Evolutionary conservation across 129 eudicot species (phyloP).

Genomic region (Lactuca sativa): DNA sequence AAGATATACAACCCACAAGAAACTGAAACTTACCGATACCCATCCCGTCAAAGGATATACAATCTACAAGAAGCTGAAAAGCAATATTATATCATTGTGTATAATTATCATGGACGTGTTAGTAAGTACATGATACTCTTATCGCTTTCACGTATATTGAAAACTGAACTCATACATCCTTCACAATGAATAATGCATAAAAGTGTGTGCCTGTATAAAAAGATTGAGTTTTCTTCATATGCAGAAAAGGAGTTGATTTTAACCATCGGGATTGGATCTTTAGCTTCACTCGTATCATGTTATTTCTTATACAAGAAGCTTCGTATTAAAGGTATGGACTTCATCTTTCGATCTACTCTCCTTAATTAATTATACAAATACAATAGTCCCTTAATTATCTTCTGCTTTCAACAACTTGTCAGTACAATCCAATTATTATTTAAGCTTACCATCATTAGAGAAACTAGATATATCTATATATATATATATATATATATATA

Average conservation of each 20-base stretch:
- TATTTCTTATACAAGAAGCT: constrained; percentile 22
- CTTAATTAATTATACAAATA: neutral
- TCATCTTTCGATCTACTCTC: neutral
- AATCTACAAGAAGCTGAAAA: constrained; percentile 5
- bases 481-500: too few species aligned
- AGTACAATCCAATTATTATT: too few species aligned
- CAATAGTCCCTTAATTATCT: too few species aligned
- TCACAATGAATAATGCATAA: neutral
- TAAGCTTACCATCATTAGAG: too few species aligned
- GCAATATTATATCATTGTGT: neutral
- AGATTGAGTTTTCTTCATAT: neutral
- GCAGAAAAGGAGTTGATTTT: constrained; percentile 31
- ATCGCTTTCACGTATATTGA: neutral
- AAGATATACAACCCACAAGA: neutral
- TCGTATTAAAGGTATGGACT: constrained; percentile 16
- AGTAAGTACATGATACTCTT: constrained; percentile 3
- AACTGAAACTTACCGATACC: too few species aligned
- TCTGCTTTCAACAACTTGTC: too few species aligned
- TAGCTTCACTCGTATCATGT: constrained; percentile 21
- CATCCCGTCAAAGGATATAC: too few species aligned
- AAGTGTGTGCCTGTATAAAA: neutral
- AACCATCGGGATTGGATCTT: constrained; percentile 13
- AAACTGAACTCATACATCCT: neutral
- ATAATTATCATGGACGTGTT: constrained; percentile 8
- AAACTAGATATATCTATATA: too few species aligned